These are phyloP conservation scores for Malus hybrid DNA, from an alignment of 331 rosid species.

Conservation along the genomic window DNA sequence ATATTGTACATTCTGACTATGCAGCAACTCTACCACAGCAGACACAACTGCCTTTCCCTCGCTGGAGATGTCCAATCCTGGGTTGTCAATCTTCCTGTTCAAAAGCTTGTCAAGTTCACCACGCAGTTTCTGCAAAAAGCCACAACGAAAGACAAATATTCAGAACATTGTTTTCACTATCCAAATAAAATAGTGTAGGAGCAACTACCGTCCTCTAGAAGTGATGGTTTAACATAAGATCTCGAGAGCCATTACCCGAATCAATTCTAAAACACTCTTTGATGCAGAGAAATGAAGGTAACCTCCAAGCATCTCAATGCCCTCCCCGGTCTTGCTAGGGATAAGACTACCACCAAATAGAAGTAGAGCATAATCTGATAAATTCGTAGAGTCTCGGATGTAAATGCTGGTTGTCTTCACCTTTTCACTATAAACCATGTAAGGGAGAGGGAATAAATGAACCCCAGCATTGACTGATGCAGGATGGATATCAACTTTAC, in stretches of 20 bases:
- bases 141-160: slow-evolving; percentile 2
- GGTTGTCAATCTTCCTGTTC: slow-evolving; percentile 78
- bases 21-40: slow-evolving; percentile 81
- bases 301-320: slow-evolving; percentile 98
- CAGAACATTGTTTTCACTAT: slow-evolving; percentile 7
- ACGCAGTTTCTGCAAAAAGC: slow-evolving; percentile 63
- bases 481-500: slow-evolving; percentile 95
- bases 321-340: slow-evolving; percentile 66
- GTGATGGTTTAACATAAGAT: slow-evolving; percentile 1
- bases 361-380: slow-evolving; percentile 88
- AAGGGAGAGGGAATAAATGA: slow-evolving; percentile 94
- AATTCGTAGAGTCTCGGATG: slow-evolving; percentile 80
- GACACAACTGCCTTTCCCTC: slow-evolving; percentile 87
- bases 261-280: slow-evolving; percentile 68
- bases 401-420: slow-evolving; percentile 80
- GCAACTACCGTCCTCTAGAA: neutral
- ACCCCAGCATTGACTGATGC: slow-evolving; percentile 93
- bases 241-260: slow-evolving; percentile 45
- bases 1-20: slow-evolving; percentile 37
- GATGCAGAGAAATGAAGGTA: slow-evolving; percentile 97
- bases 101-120: slow-evolving; percentile 83
- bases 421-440: slow-evolving; percentile 92
- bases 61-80: slow-evolving; percentile 63
- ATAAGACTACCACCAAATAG: slow-evolving; percentile 81
- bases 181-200: neutral